A percentile compares a stretch with the other conserved stretches of the same genome.
phyloP scores from a whole-genome alignment of 768 basidiomycete species.

The Termitomyces bulborhizus region DNA sequence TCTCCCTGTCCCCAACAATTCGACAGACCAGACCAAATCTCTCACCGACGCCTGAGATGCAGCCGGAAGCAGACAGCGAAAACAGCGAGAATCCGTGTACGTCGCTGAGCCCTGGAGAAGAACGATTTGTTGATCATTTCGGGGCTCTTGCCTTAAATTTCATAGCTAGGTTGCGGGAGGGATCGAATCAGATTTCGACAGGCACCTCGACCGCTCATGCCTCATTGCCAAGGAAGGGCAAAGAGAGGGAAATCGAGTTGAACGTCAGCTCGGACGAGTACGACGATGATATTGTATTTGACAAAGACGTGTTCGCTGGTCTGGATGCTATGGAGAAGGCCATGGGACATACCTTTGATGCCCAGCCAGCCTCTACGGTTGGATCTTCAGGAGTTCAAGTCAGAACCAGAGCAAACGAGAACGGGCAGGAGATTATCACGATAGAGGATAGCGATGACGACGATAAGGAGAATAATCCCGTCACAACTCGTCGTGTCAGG shows the following conservation, averaged over 20 bases:
- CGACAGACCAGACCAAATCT: constrained; percentile 5
- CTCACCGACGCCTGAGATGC: constrained; percentile 4
- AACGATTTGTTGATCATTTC: constrained; percentile 1
- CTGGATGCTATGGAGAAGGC: constrained; percentile 23
- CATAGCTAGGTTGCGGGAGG: not conserved
- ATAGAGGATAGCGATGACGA: constrained; percentile 42
- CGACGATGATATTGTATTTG: constrained; percentile 17
- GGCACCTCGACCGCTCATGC: not conserved
- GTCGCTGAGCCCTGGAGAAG: constrained; percentile 1
- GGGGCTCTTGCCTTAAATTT: constrained; percentile 1
- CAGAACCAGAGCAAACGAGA: not conserved
- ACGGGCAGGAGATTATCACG: constrained; percentile 27
- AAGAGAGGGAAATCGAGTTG: not conserved
- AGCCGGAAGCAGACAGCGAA: constrained; percentile 10
- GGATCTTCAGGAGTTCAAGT: constrained; percentile 3
- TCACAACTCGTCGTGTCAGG: constrained; percentile 44
- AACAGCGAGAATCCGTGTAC: constrained; percentile 5
- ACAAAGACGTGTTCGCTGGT: constrained; percentile 22
- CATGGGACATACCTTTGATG: not conserved
- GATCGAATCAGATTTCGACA: not conserved
- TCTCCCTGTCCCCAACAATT: constrained; percentile 16
- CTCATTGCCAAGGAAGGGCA: not conserved
- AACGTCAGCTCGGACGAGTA: constrained; percentile 14
- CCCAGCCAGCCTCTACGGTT: constrained; percentile 1
- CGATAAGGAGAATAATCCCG: constrained; percentile 60